Evolutionary conservation across 2,329 filamentous ascomycete genomes (phyloP), one percentile per base, ranked within the genome.

Genomic region (Escovopsis weberi): DNA sequence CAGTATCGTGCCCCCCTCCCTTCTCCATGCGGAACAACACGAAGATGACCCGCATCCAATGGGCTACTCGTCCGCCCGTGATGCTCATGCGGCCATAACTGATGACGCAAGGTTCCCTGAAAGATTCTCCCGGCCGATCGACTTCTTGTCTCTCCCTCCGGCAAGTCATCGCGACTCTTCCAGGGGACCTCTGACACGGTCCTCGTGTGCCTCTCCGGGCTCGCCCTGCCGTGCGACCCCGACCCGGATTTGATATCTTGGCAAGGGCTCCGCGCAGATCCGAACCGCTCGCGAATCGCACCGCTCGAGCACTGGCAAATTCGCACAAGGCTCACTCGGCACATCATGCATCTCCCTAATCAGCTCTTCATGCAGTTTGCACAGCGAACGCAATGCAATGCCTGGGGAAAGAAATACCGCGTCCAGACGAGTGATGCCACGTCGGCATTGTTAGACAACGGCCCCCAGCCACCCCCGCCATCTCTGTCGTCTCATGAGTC

Each of bases 391-490:
- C 32, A 37, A 41, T 41, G 39, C 33, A 41, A 35, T 35, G 28
- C 19, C 23, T 41, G 30, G 30, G 33, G 26, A 33, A 32, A 26
- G 33, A 26, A 39, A 19, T 39, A 37, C 39, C 43, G 33, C 33
- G 33, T 37, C 45, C 45, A 46, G 42, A 46, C 36, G 42, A 42
- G 33, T 36, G 45, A 12, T 46, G 45, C 45, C 45, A 46, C 45
- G 45, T 46, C 38, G 45, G 37, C 42, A 43, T 34, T 30, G 36
- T 44, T 30, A 43, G 35, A 43, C 41, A 46, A 28, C 38, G 40
- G 37, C 42, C 33, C 15, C 34, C 39, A 40, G 41, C 38, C 36
- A 39, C 44, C 44, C 41, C 44, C 44, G 41, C 44, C 39, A 43
- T 43, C 37, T 33, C 37, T 37, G 6, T 34, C 40, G 41, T 41